Conservation (phyloP, 2,329 filamentous ascomycete genomes). For the Fusarium clavum region DNA sequence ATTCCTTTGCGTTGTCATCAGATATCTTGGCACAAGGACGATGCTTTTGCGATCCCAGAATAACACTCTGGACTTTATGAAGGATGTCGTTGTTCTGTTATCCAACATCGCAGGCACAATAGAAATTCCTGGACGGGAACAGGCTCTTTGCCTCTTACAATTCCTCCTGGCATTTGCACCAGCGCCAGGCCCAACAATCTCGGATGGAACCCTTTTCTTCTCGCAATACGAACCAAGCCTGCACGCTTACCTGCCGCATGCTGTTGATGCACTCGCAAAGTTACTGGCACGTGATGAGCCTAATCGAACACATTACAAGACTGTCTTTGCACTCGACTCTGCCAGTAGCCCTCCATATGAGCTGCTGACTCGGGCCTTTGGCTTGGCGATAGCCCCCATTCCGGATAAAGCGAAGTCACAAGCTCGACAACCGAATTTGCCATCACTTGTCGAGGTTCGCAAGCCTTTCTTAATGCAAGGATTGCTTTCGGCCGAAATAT, state of each 20-base stretch:
- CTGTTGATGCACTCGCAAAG: conserved; percentile 91
- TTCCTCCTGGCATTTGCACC: conserved; percentile 94
- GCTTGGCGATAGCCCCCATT: conserved; percentile 84
- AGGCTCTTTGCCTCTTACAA: conserved; percentile 86
- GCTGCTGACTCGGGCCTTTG: conserved; percentile 87
- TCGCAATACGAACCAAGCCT: conserved; percentile 81
- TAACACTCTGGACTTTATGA: conserved; percentile 97
- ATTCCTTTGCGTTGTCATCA: conserved; percentile 84
- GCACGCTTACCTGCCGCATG: conserved; percentile 89
- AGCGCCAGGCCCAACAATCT: conserved; percentile 72
- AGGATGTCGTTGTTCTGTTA: conserved; percentile 88
- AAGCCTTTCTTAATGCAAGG: conserved; percentile 94
- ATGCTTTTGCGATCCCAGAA: conserved; percentile 83
- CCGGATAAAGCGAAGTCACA: conserved; percentile 71
- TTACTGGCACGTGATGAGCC: conserved; percentile 92
- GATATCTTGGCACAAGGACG: conserved; percentile 88
- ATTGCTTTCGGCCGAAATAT: conserved; percentile 87
- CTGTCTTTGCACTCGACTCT: conserved; percentile 81
- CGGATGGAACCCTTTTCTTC: conserved; percentile 75
- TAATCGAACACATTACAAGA: conserved; percentile 85
- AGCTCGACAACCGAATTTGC: conserved; percentile 68
- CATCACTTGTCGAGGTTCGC: conserved; percentile 80
- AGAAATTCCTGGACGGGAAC: conserved; percentile 85
- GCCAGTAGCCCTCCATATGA: conserved; percentile 75
- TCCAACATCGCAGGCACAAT: conserved; percentile 88